phyloP scores from a whole-genome alignment of 306 rosid genomes.

The Prinsepia uniflora region DNA sequence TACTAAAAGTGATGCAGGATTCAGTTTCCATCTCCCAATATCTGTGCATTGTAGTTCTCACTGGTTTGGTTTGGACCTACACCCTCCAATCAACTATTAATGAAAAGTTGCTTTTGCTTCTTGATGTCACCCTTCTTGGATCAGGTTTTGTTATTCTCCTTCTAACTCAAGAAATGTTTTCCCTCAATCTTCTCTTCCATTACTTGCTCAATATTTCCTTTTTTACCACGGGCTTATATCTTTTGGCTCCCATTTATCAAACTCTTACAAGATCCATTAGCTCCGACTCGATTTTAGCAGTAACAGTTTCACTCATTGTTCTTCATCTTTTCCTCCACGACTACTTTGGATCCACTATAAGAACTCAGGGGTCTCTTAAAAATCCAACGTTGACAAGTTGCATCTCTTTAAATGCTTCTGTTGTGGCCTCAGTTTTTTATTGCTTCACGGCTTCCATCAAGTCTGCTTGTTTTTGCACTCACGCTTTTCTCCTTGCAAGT shows the following conservation, averaged over 20 bases:
- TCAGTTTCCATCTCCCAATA: conserved; percentile 84
- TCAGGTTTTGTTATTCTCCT: conserved; percentile 67
- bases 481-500: conserved; percentile 83
- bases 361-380: conserved; percentile 51
- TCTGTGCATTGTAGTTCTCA: conserved; percentile 77
- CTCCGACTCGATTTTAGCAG: conserved; percentile 87
- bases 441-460: conserved; percentile 83
- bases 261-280: conserved; percentile 90
- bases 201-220: conserved; percentile 68
- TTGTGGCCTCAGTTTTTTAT: conserved; percentile 86
- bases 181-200: conserved; percentile 56
- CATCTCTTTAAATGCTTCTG: conserved; percentile 82
- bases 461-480: conserved; percentile 73
- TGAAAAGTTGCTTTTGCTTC: conserved; percentile 61
- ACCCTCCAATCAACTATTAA: conserved; percentile 70
- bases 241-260: conserved; percentile 84
- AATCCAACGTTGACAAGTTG: conserved; percentile 74
- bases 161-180: conserved; percentile 77
- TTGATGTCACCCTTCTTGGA: conserved; percentile 69
- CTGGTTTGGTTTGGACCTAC: conserved; percentile 74
- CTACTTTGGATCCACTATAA: conserved; percentile 77
- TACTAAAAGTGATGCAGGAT: conserved; percentile 81
- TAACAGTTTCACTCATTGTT: conserved; percentile 58
- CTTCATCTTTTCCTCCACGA: conserved; percentile 89
- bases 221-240: conserved; percentile 65